A percentile compares a stretch with the other conserved stretches of the same genome.
These are phyloP conservation scores for Cymbopogon citratus DNA, from an alignment of 176 grass and related monocot genomes.

Conservation along the genomic window DNA sequence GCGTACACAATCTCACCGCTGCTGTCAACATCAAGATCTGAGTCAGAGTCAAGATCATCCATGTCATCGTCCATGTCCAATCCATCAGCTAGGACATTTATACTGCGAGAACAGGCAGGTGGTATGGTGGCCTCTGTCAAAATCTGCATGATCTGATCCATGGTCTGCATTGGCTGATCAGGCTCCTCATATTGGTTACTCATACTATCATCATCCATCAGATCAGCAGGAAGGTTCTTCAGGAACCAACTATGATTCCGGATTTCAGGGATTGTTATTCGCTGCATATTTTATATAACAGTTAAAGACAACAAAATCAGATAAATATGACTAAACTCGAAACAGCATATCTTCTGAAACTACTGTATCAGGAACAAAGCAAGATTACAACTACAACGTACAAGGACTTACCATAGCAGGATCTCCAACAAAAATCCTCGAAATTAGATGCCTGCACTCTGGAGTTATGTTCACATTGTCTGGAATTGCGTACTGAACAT, in stretches of 20 bases:
- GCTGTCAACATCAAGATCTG: conserved; percentile 66
- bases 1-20: conserved; percentile 76
- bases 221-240: conserved; percentile 67
- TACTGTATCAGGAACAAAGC: neutral
- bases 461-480: conserved; percentile 65
- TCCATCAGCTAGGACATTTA: conserved; percentile 51
- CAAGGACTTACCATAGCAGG: conserved; percentile 51
- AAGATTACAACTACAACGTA: neutral
- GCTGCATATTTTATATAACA: conserved; percentile 34
- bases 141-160: conserved; percentile 84
- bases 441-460: conserved; percentile 61
- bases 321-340: neutral
- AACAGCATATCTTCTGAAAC: neutral
- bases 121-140: conserved; percentile 69
- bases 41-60: conserved; percentile 67
- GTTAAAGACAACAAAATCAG: neutral
- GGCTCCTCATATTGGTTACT: conserved; percentile 73
- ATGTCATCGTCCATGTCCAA: conserved; percentile 63
- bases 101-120: conserved; percentile 46
- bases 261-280: conserved; percentile 67
- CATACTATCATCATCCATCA: conserved; percentile 58
- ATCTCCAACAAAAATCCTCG: conserved; percentile 64
- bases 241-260: conserved; percentile 60
- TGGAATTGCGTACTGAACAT: conserved; percentile 71
- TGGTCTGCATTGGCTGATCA: conserved; percentile 73